Conservation (phyloP, 768 basidiomycete species). For the Calocybe gangraenosa region DNA sequence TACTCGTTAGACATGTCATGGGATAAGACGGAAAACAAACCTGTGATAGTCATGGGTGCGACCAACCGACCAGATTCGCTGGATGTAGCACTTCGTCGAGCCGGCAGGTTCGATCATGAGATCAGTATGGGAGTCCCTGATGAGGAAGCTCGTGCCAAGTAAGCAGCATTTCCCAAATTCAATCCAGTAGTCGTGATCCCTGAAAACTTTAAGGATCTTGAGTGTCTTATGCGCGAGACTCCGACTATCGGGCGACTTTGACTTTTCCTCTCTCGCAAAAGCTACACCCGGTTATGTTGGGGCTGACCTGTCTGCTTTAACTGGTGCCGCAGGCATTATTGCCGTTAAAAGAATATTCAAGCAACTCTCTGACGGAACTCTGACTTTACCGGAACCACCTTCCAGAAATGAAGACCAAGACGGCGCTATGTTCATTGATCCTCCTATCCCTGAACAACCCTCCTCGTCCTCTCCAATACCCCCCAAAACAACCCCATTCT, state of each 20-base stretch:
- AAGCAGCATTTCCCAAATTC: no score
- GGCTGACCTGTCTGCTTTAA: constrained; percentile 86
- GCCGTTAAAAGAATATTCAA: constrained; percentile 97
- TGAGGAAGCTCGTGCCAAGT: constrained; percentile 88
- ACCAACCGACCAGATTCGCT: constrained; percentile 95
- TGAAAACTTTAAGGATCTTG: constrained; percentile 53
- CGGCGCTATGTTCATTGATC: constrained; percentile 41
- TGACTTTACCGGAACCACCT: constrained; percentile 45
- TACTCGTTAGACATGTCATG: constrained; percentile 75
- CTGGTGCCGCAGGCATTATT: constrained; percentile 91
- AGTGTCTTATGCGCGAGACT: constrained; percentile 82
- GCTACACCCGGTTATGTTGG: constrained; percentile 97
- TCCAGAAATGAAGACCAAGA: constrained; percentile 26
- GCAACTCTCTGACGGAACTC: constrained; percentile 61
- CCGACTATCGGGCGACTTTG: constrained; percentile 81
- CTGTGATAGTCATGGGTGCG: constrained; percentile 92
- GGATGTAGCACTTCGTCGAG: constrained; percentile 88
- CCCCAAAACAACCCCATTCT: constrained; percentile 8
- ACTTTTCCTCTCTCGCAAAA: constrained; percentile 82
- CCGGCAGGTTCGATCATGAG: constrained; percentile 96
- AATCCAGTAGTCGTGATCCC: no score
- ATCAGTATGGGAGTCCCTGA: constrained; percentile 98
- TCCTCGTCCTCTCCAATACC: constrained; percentile 1
- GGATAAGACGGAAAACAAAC: constrained; percentile 91
- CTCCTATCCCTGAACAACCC: constrained; percentile 11